Percentiles rank a stretch among this genome's conserved stretches.
Evolutionary conservation across 129 eudicot species (phyloP).

Genomic region (Lactuca saligna): DNA sequence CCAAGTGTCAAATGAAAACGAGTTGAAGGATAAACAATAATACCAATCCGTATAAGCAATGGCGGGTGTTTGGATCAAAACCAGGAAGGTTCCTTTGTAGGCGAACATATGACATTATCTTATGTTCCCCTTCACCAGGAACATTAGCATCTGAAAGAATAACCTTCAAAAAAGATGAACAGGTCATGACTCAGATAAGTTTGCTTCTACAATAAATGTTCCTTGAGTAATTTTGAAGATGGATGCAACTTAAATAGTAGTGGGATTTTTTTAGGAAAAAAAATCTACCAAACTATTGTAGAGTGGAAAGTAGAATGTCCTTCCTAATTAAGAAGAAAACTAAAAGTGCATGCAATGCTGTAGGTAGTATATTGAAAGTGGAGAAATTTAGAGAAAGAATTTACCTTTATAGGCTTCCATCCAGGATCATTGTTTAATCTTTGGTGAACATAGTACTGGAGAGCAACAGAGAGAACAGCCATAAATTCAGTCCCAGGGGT

Average conservation of each 20-base stretch:
- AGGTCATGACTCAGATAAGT: conserved; percentile 7
- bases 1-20: not conserved
- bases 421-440: conserved; percentile 96
- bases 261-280: too few species aligned
- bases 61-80: conserved; percentile 93
- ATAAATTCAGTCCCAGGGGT: conserved; percentile 97
- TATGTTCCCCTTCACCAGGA: conserved; percentile 99
- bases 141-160: conserved; percentile 99
- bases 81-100: conserved; percentile 99
- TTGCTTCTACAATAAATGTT: conserved; percentile 7
- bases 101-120: conserved; percentile 95
- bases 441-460: conserved; percentile 87
- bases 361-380: not conserved
- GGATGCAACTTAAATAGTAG: not conserved
- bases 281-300: too few species aligned
- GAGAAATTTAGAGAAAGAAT: not conserved
- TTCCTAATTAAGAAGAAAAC: too few species aligned
- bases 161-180: conserved; percentile 50
- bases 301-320: too few species aligned
- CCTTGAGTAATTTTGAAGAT: not conserved
- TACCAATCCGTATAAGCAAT: conserved; percentile 98
- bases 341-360: too few species aligned
- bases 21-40: conserved; percentile 18
- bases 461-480: conserved; percentile 87
- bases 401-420: conserved; percentile 91